Conservation (phyloP, 306 rosid genomes). For the Glycyrrhiza uralensis region DNA sequence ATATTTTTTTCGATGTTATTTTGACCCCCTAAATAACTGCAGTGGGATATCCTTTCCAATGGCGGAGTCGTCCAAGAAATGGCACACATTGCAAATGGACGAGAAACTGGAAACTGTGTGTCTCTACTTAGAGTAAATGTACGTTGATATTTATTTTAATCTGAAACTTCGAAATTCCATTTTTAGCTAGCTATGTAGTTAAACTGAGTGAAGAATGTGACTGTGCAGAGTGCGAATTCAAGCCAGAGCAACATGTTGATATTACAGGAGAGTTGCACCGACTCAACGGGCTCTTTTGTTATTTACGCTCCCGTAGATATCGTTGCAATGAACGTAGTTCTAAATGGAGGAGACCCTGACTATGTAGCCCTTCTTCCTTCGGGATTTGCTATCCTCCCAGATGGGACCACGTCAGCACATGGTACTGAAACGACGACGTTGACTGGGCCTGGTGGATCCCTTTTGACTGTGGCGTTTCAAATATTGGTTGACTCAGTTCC, state of each 20-base stretch:
- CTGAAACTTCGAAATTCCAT: background rate
- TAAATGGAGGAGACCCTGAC: slow-evolving; percentile 93
- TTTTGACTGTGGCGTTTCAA: slow-evolving; percentile 91
- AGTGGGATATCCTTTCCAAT: slow-evolving; percentile 99
- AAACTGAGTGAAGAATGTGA: background rate
- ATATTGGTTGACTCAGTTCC: slow-evolving; percentile 93
- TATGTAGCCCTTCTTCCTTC: slow-evolving; percentile 96
- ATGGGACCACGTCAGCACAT: slow-evolving; percentile 48
- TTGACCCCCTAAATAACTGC: background rate
- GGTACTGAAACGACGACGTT: slow-evolving; percentile 44
- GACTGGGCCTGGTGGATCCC: slow-evolving; percentile 68
- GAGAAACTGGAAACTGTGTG: slow-evolving; percentile 84
- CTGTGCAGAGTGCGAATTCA: slow-evolving; percentile 79
- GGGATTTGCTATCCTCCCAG: slow-evolving; percentile 93
- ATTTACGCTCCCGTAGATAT: slow-evolving; percentile 92
- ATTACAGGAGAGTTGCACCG: slow-evolving; percentile 87
- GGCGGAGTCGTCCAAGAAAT: slow-evolving; percentile 94
- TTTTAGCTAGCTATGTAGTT: no score
- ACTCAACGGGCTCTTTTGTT: slow-evolving; percentile 74
- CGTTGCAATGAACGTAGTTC: slow-evolving; percentile 83
- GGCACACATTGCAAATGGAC: slow-evolving; percentile 95
- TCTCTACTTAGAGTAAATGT: slow-evolving; percentile 90
- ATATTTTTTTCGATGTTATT: background rate
- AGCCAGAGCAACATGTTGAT: slow-evolving; percentile 98
- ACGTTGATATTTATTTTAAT: background rate